Percentiles rank a stretch among this genome's conserved stretches.
Evolutionary conservation across 1,139 yeast species (phyloP).

Genomic region (Yamadazyma spencermartinsiae): DNA sequence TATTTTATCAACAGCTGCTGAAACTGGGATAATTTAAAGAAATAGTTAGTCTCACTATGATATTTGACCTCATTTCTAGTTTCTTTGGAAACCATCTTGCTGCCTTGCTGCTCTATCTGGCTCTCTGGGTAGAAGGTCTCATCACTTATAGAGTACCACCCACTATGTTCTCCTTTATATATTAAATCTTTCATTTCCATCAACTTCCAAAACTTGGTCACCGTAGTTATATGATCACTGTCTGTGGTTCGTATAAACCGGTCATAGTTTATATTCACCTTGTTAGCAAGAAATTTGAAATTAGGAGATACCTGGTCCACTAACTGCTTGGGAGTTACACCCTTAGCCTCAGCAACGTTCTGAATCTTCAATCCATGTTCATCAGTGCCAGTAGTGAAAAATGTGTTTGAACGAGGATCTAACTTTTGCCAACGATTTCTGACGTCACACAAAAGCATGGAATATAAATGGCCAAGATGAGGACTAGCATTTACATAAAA

Average conservation of each 20-base stretch:
- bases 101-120: slow-evolving; percentile 55
- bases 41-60: slow-evolving; percentile 83
- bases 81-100: slow-evolving; percentile 60
- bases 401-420: slow-evolving; percentile 37
- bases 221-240: slow-evolving; percentile 67
- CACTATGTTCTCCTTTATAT: slow-evolving; percentile 80
- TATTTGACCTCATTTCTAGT: slow-evolving; percentile 73
- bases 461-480: slow-evolving; percentile 89
- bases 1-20: slow-evolving; percentile 52
- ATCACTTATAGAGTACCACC: slow-evolving; percentile 95
- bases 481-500: slow-evolving; percentile 96
- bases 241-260: slow-evolving; percentile 93
- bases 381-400: slow-evolving; percentile 89
- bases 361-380: slow-evolving; percentile 96
- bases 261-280: slow-evolving; percentile 60
- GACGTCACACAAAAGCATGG: slow-evolving; percentile 83
- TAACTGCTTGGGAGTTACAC: slow-evolving; percentile 58
- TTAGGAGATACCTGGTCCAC: slow-evolving; percentile 70
- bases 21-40: slow-evolving; percentile 69
- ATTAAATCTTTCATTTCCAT: slow-evolving; percentile 64
- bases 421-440: slow-evolving; percentile 69
- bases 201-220: slow-evolving; percentile 65
- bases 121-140: slow-evolving; percentile 90
- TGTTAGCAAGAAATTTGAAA: slow-evolving; percentile 61
- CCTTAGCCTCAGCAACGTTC: slow-evolving; percentile 56